Evolutionary conservation across 2,329 filamentous ascomycete species (phyloP).

Genomic region (Fusarium penzigii): DNA sequence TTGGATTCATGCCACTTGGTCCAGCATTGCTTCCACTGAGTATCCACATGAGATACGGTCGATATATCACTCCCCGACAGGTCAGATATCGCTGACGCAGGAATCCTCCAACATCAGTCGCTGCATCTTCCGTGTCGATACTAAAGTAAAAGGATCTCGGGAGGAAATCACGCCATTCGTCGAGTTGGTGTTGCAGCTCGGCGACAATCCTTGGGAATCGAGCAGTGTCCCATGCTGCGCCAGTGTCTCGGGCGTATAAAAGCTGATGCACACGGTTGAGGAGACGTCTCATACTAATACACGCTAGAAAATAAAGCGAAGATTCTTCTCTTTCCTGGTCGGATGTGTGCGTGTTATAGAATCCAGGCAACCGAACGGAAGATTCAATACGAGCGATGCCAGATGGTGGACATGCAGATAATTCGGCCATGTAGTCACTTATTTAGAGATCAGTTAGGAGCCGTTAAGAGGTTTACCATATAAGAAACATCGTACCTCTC

Average conservation of each 20-base stretch:
- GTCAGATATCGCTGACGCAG: conserved; percentile 52
- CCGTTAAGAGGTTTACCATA: fast-evolving
- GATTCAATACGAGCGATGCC: conserved; percentile 54
- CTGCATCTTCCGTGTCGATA: conserved; percentile 30
- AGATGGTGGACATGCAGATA: conserved; percentile 50
- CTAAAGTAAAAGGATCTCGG: conserved; percentile 45
- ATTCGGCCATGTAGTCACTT: conserved; percentile 52
- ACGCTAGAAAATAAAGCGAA: conserved; percentile 54
- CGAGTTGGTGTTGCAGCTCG: conserved; percentile 50
- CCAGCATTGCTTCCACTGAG: conserved; percentile 39
- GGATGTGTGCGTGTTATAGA: conserved; percentile 46
- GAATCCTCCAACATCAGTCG: conserved; percentile 48
- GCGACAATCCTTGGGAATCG: conserved; percentile 50
- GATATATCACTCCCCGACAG: conserved; percentile 53
- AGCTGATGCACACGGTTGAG: conserved; percentile 51
- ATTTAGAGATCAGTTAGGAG: neutral
- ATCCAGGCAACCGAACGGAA: conserved; percentile 48
- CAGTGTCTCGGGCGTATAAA: conserved; percentile 47
- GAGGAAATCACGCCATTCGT: conserved; percentile 50
- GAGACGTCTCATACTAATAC: conserved; percentile 51
- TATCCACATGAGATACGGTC: conserved; percentile 53
- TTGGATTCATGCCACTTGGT: conserved; percentile 24
- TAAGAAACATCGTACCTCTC: conserved; percentile 40
- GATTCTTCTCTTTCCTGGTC: conserved; percentile 45
- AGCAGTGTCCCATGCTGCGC: conserved; percentile 44